Conservation (phyloP, 1,284 basidiomycete genomes). For the Ceratobasidium papillatum region DNA sequence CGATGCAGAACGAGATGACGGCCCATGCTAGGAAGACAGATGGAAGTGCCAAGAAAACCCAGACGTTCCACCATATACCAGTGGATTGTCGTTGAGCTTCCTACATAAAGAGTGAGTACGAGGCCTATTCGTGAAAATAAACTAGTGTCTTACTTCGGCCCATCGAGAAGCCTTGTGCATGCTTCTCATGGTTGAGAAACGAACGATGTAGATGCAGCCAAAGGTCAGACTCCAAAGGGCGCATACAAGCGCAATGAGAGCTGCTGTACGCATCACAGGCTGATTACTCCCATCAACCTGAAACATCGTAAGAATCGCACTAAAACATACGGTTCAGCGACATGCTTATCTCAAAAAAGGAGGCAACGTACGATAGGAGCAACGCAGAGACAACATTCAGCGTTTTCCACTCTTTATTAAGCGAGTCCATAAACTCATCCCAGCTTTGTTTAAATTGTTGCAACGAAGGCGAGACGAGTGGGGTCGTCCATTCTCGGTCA, state of each 20-base stretch:
- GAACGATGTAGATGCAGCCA: slow-evolving; percentile 78
- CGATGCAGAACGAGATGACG: slow-evolving; percentile 69
- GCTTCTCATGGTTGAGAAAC: slow-evolving; percentile 78
- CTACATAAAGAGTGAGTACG: slow-evolving; percentile 51
- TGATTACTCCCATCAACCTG: slow-evolving; percentile 70
- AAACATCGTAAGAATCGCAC: slow-evolving; percentile 78
- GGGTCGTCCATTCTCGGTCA: slow-evolving; percentile 41
- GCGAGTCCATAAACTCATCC: slow-evolving; percentile 74
- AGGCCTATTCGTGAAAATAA: neutral
- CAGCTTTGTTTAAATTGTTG: slow-evolving; percentile 69
- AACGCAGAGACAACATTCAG: slow-evolving; percentile 77
- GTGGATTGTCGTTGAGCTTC: slow-evolving; percentile 73
- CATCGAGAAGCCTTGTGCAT: slow-evolving; percentile 79
- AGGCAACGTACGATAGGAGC: slow-evolving; percentile 66
- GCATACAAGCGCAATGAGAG: slow-evolving; percentile 71
- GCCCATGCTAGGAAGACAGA: slow-evolving; percentile 78
- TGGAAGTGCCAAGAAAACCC: slow-evolving; percentile 78
- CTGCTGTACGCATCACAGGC: slow-evolving; percentile 70
- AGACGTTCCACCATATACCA: slow-evolving; percentile 78
- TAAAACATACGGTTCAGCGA: slow-evolving; percentile 53
- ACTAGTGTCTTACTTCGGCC: slow-evolving; percentile 72
- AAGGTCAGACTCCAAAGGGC: slow-evolving; percentile 77
- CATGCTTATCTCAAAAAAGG: neutral
- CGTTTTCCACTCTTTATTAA: slow-evolving; percentile 79
- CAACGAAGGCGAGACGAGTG: slow-evolving; percentile 40